Evolutionary conservation across 2,329 filamentous ascomycete genomes (phyloP), one percentile per base, ranked within the genome.

Genomic region (Phaeophleospora eucalypticola): DNA sequence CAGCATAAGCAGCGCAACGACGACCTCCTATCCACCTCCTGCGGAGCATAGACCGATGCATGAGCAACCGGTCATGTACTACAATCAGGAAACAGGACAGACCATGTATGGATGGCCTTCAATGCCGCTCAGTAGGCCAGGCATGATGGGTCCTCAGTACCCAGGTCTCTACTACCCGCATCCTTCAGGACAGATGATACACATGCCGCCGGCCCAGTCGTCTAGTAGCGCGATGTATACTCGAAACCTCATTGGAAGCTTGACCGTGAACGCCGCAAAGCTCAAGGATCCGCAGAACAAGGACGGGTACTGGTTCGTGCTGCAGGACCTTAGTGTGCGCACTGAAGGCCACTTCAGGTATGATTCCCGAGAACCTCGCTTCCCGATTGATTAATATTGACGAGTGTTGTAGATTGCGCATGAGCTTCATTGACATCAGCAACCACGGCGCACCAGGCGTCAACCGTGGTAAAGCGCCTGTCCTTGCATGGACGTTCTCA

Each of bases 251-350:
- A 97, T 98, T 54, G 93, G 93, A 2, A 95, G 87, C 65, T 74
- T 95, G 42, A 84, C 88, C 4, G 89, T 90, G 24, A 95, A 90
- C 61, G 91, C 91, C 1, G 91, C 90, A 63, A 82, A 85, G 24
- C 77, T 97, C 43, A 83, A 81, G 2, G 90, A 97, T 57, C 80
- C 83, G 0, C 75, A 86, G 14, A 84, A 88, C 55, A 87, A 88
- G 65, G 82, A 87, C 41, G 91, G 91, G 2, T 89, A 95, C 54
- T 98, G 91, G 91, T 98, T 98, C 61, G 87, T 98, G 37, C 75
- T 97, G 43, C 91, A 96, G 66, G 93, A 98, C 70, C 75, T 98
- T 36, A 95, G 89, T 60, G 91, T 98, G 24, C 81, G 93, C 37
- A 95, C 89, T 0, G 93, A 97, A 67, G 93, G 93, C 9, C 80